Conservation (phyloP, 2,329 filamentous ascomycete species). For the Colletotrichum paranaense region DNA sequence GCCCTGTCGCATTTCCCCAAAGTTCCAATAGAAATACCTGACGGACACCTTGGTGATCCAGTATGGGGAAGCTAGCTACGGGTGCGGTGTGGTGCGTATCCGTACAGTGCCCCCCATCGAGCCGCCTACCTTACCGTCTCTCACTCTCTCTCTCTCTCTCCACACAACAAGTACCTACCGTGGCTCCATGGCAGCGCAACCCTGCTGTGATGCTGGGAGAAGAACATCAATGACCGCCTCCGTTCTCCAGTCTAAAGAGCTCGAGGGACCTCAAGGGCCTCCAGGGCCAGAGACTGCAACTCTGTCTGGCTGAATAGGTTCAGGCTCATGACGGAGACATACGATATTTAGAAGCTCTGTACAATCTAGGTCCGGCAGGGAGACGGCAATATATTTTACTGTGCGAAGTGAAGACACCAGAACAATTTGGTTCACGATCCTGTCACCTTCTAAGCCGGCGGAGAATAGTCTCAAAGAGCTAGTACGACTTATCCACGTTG, state of each 20-base stretch:
- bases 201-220: slow-evolving; percentile 8
- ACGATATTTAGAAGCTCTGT: slow-evolving; percentile 11
- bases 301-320: slow-evolving; percentile 9
- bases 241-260: background rate
- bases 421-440: slow-evolving; percentile 16
- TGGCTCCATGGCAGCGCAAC: slow-evolving; percentile 5
- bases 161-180: slow-evolving; percentile 24
- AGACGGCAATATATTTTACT: slow-evolving; percentile 1
- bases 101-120: slow-evolving; percentile 21
- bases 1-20: slow-evolving; percentile 18
- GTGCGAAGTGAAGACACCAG: background rate
- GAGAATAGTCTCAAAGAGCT: slow-evolving; percentile 21
- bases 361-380: slow-evolving; percentile 8
- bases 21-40: background rate
- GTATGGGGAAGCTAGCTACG: slow-evolving; percentile 5
- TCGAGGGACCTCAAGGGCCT: slow-evolving; percentile 3
- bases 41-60: background rate
- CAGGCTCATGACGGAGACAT: slow-evolving; percentile 15
- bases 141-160: slow-evolving; percentile 4
- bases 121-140: slow-evolving; percentile 6
- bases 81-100: slow-evolving; percentile 21
- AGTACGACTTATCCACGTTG: slow-evolving; percentile 21
- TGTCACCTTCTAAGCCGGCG: slow-evolving; percentile 13
- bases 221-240: slow-evolving; percentile 7
- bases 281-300: slow-evolving; percentile 24